Evolutionary conservation across 805 yeast genomes (phyloP), one percentile per base, ranked within the genome.

Genomic region (Cyberlindnera euphorbiae): DNA sequence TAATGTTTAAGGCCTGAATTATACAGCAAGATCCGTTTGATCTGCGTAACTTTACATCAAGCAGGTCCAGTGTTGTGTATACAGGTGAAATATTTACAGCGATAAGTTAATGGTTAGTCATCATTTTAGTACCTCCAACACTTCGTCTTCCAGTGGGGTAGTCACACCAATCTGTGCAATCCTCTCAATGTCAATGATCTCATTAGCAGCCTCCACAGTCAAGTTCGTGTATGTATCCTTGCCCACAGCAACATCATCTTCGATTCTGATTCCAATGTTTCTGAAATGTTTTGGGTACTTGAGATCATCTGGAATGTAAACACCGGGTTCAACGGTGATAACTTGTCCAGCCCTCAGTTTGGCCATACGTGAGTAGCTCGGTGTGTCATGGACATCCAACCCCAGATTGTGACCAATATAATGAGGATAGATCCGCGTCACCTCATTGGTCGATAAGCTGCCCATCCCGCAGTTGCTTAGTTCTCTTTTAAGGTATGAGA

Each of bases 361-460:
- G 16, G 69, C 67, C 37, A 64, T 65, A 44, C 87, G 69, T 4
- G 90, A 72, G 26, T 68, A 69, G 3, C 68, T 59, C 5, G 95
- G 94, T 25, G 77, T 68, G 54, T 86, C 96, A 60, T 86, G 96
- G 17, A 89, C 83, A 52, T 89, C 98, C 24, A 93, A 63, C 0
- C 99, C 99, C 26, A 93, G 66, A 53, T 93, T 88, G 59, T 93
- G 99, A 6, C 98, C 98, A 47, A 93, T 80, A 56, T 85, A 88
- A 59, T 93, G 99, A 0, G 97, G 97, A 55, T 89, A 93, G 25
- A 76, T 53, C 26, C 71, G 61, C 29, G 78, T 68, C 6, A 73
- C 67, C 34, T 79, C 81, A 59, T 71, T 62, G 21, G 66, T 67
- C 31, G 70, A 66, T 15, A 80, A 56, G 16, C 63, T 56, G 2